Conservation (phyloP, 441 rosid genomes). For the Corymbia citriodora region DNA sequence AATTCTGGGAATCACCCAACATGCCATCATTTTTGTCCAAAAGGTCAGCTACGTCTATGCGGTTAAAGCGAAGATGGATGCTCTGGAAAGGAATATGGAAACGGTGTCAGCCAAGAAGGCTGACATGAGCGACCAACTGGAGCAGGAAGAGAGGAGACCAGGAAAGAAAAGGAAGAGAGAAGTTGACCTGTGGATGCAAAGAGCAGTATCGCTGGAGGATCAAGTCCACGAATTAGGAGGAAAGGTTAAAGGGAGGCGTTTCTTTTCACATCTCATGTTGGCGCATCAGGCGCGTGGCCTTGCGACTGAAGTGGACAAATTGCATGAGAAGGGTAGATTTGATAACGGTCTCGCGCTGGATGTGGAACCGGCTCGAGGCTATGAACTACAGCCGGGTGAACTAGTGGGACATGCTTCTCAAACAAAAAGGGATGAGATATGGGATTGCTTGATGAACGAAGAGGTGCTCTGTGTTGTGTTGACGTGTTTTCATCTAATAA, state of each 20-base stretch:
- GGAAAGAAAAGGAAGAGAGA: not conserved
- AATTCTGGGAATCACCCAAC: not conserved
- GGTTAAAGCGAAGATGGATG: not conserved
- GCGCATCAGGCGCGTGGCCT: no score
- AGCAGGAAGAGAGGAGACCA: not conserved
- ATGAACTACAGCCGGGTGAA: not conserved
- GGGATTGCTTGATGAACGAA: no score
- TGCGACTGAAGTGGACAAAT: not conserved
- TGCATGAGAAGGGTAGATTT: not conserved
- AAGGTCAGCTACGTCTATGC: not conserved
- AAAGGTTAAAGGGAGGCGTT: no score
- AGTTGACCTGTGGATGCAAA: not conserved
- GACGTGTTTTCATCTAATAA: no score
- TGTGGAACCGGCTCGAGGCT: not conserved
- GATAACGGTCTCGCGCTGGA: not conserved
- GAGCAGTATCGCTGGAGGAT: not conserved
- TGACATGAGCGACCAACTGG: not conserved
- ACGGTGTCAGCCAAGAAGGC: not conserved
- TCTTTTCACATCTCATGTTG: not conserved
- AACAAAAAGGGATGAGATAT: no score
- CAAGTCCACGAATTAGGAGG: not conserved
- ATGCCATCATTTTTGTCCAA: not conserved
- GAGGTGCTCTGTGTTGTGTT: no score
- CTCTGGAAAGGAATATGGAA: not conserved
- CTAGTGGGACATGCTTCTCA: not conserved